These are phyloP conservation scores for Zizania latifolia DNA, from an alignment of 176 grass and related monocot genomes.

Conservation along the genomic window DNA sequence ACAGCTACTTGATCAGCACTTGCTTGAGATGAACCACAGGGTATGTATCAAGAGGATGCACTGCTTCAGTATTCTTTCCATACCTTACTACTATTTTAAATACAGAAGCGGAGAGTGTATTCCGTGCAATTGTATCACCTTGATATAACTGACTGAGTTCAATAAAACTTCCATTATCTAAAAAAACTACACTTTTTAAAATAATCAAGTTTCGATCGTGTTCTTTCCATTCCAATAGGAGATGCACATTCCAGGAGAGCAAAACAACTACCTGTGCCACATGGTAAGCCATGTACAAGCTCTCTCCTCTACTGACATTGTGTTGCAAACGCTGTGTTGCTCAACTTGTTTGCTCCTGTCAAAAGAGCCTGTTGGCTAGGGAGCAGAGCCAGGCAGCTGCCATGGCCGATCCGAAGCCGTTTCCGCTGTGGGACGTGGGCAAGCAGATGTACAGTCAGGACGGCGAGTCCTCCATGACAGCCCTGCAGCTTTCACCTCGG, in stretches of 20 bases:
- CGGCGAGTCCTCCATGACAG: constrained; percentile 28
- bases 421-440: constrained; percentile 31
- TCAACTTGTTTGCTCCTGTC: not conserved
- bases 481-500: constrained; percentile 40
- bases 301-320: not conserved
- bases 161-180: no score
- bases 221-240: constrained; percentile 15
- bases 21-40: constrained; percentile 44
- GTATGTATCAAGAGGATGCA: constrained; percentile 22
- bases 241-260: constrained; percentile 32
- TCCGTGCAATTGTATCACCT: no score
- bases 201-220: not conserved
- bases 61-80: not conserved
- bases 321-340: not conserved
- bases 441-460: constrained; percentile 20
- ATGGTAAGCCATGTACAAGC: constrained; percentile 21
- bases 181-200: no score
- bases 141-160: no score
- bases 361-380: constrained; percentile 14
- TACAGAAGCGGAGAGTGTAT: no score
- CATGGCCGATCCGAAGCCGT: constrained; percentile 23
- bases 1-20: constrained; percentile 51
- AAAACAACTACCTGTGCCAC: constrained; percentile 39
- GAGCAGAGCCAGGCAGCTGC: constrained; percentile 5
- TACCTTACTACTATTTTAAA: not conserved